Conservation (phyloP, 2,329 filamentous ascomycete species). For the Ophiostoma australiae region DNA sequence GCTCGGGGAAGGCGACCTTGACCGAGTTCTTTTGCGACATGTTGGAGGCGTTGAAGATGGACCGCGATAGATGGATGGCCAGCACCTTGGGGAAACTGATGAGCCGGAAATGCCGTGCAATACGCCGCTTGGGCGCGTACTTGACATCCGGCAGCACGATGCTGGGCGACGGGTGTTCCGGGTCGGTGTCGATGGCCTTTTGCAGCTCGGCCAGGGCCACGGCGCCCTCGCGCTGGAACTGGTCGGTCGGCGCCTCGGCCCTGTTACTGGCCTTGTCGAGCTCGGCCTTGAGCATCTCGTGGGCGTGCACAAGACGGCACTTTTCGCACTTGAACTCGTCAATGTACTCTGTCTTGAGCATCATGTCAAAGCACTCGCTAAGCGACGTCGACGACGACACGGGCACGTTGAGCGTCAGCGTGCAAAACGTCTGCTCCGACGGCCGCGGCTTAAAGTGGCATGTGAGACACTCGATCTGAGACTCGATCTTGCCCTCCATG, state of each 20-base stretch:
- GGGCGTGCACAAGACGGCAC: constrained; percentile 79
- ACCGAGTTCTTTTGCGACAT: constrained; percentile 88
- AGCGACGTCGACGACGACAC: constrained; percentile 75
- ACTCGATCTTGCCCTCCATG: constrained; percentile 85
- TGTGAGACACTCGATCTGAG: constrained; percentile 87
- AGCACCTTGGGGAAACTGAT: constrained; percentile 84
- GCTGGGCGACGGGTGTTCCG: constrained; percentile 68
- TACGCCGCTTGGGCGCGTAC: constrained; percentile 72
- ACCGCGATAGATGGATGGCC: constrained; percentile 86
- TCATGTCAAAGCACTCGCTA: constrained; percentile 83
- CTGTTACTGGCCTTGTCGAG: constrained; percentile 48
- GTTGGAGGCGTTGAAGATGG: constrained; percentile 75
- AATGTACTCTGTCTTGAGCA: constrained; percentile 92
- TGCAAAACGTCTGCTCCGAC: constrained; percentile 79
- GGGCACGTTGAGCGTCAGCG: constrained; percentile 85
- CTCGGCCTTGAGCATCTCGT: constrained; percentile 58
- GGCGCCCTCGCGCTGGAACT: constrained; percentile 1
- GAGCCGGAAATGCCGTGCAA: constrained; percentile 82
- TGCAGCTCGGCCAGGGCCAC: constrained; percentile 46
- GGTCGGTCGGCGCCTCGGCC: constrained; percentile 26
- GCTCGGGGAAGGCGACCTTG: constrained; percentile 87
- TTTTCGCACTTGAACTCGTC: constrained; percentile 95
- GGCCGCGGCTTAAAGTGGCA: constrained; percentile 88
- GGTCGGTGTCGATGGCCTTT: constrained; percentile 68
- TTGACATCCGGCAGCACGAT: constrained; percentile 70